Evolutionary conservation across 1,284 basidiomycete species (phyloP).

Genomic region (Puccinia novopanici): DNA sequence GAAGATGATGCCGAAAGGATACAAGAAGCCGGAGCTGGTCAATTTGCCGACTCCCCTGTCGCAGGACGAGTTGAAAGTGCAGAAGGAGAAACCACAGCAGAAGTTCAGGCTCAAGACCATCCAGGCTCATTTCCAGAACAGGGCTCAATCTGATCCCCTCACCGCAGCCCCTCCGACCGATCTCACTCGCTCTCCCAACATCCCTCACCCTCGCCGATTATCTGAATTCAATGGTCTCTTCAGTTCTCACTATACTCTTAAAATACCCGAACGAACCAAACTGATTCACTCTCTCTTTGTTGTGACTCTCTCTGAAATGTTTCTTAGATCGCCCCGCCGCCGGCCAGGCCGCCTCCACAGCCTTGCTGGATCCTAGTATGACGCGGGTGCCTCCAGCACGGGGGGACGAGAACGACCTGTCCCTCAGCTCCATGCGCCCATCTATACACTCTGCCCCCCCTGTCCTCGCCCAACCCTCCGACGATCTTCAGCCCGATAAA

Average conservation of each 20-base stretch:
- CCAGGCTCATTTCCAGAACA: not conserved
- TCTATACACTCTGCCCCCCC: not conserved
- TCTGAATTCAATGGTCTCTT: conserved; percentile 12
- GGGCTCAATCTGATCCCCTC: conserved; percentile 18
- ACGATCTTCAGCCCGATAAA: not conserved
- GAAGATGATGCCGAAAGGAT: not conserved
- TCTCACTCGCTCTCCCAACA: not conserved
- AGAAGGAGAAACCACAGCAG: not conserved
- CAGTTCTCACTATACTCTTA: not conserved
- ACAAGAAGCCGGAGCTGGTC: not conserved
- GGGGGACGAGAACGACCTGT: too few species aligned
- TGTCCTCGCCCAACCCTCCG: not conserved
- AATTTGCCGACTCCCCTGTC: not conserved
- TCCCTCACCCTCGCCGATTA: not conserved
- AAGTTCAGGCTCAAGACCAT: not conserved
- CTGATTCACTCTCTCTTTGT: not conserved
- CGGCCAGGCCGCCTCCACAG: not conserved
- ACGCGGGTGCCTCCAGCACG: not conserved
- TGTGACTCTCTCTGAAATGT: not conserved
- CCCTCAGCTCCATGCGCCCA: not conserved
- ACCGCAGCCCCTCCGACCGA: not conserved
- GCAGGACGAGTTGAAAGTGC: not conserved
- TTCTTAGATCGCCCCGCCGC: not conserved
- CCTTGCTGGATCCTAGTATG: not conserved
- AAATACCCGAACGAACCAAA: not conserved